Conservation (phyloP, 2,329 filamentous ascomycete genomes). For the Sporothrix variecibatus region DNA sequence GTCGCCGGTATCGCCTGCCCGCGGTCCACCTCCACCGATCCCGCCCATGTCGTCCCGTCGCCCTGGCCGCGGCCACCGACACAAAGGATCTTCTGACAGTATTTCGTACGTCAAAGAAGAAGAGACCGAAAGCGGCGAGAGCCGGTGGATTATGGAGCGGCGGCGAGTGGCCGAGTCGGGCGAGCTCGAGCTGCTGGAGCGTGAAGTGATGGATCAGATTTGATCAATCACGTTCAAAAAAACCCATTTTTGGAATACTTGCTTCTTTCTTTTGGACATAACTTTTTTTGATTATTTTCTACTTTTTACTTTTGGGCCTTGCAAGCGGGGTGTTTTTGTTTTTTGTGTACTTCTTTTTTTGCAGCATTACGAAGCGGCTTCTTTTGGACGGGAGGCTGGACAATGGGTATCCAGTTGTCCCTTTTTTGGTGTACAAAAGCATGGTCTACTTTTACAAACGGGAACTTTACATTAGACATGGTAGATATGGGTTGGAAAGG, state of each 20-base stretch:
- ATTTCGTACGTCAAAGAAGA: slow-evolving; percentile 70
- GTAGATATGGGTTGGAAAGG: neutral
- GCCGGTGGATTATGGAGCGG: slow-evolving; percentile 70
- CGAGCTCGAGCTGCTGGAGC: slow-evolving; percentile 64
- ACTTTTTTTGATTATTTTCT: neutral
- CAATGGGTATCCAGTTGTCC: neutral
- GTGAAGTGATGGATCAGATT: slow-evolving; percentile 63
- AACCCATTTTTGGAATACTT: neutral
- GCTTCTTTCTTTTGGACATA: neutral
- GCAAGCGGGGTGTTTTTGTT: neutral
- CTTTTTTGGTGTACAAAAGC: slow-evolving; percentile 17
- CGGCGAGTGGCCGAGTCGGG: slow-evolving; percentile 66
- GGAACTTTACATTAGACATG: neutral
- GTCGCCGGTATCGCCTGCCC: neutral
- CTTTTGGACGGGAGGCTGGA: neutral
- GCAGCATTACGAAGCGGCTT: neutral
- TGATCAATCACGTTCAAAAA: slow-evolving; percentile 31
- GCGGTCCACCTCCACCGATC: slow-evolving; percentile 6
- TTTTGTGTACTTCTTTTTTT: neutral
- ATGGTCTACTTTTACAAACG: neutral
- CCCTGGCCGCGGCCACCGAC: slow-evolving; percentile 52
- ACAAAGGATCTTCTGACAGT: slow-evolving; percentile 64
- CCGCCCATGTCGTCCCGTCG: slow-evolving; percentile 32
- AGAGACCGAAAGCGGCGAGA: slow-evolving; percentile 58
- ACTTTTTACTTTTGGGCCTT: neutral